phyloP scores from a whole-genome alignment of 768 basidiomycete species.

The Podaxis sp. region DNA sequence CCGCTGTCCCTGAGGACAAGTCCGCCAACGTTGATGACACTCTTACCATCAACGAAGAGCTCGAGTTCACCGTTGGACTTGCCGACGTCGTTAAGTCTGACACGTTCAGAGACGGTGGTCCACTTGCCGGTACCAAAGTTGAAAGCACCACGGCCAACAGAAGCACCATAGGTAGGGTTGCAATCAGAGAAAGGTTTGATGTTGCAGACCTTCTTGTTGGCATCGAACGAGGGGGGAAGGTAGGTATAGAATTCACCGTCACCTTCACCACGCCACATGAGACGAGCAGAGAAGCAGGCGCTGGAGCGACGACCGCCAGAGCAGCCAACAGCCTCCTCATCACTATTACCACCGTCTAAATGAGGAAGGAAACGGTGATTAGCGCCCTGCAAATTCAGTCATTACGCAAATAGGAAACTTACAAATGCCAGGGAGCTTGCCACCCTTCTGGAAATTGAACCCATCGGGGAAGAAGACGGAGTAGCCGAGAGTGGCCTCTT shows the following conservation, averaged over 20 bases:
- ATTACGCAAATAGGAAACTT: constrained; percentile 23
- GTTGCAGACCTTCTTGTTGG: constrained; percentile 49
- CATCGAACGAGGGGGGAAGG: constrained; percentile 46
- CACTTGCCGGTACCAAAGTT: constrained; percentile 58
- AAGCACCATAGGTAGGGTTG: constrained; percentile 62
- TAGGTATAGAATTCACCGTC: constrained; percentile 71
- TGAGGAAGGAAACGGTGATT: constrained; percentile 7
- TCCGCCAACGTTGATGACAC: constrained; percentile 57
- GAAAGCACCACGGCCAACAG: constrained; percentile 68
- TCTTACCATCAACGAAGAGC: constrained; percentile 61
- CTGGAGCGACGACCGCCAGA: constrained; percentile 60
- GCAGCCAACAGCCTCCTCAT: constrained; percentile 47
- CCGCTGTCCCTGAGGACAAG: constrained; percentile 51
- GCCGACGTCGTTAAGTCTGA: constrained; percentile 70
- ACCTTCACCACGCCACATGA: constrained; percentile 67
- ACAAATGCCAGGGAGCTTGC: constrained; percentile 75
- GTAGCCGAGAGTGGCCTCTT: constrained; percentile 62
- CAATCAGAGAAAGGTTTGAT: constrained; percentile 47
- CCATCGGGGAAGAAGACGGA: constrained; percentile 60
- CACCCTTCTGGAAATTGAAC: constrained; percentile 63
- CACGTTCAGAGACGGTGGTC: constrained; percentile 64
- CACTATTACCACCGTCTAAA: constrained; percentile 54
- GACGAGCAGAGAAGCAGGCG: constrained; percentile 59
- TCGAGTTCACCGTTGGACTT: constrained; percentile 67
- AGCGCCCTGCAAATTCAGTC: constrained; percentile 1